Evolutionary conservation across 257 asterid species (phyloP).

Genomic region (Lycium ferocissimum): DNA sequence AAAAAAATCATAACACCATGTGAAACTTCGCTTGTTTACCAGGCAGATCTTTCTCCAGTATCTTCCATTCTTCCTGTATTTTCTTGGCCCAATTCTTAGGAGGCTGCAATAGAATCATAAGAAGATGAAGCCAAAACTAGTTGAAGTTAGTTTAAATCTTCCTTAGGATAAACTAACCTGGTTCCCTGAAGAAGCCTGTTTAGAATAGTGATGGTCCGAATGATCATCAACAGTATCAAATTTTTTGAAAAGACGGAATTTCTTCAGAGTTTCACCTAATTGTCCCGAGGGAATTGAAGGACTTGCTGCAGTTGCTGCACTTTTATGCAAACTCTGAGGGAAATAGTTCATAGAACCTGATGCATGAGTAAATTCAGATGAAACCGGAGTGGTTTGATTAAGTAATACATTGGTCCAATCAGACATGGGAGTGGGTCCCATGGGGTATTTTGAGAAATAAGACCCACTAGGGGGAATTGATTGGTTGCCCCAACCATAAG

Average conservation of each 20-base stretch:
- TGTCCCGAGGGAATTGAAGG: conserved; percentile 33
- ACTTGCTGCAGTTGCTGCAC: conserved; percentile 45
- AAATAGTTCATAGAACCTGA: conserved; percentile 35
- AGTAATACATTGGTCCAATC: conserved; percentile 39
- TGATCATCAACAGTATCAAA: conserved; percentile 79
- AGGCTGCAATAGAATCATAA: conserved; percentile 49
- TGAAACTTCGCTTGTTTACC: conserved; percentile 47
- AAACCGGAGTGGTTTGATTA: conserved; percentile 31
- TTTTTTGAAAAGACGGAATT: conserved; percentile 57
- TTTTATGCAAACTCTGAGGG: conserved; percentile 35
- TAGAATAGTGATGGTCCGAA: conserved; percentile 67
- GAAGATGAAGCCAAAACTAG: conserved; percentile 17
- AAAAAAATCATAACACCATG: neutral
- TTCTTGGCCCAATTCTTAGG: conserved; percentile 81
- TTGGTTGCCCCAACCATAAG: conserved; percentile 28
- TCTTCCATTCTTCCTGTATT: conserved; percentile 95
- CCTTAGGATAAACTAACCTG: conserved; percentile 47
- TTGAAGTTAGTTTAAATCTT: neutral
- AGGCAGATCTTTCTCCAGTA: conserved; percentile 85
- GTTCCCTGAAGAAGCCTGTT: conserved; percentile 44
- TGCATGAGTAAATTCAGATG: neutral
- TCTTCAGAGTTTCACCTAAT: conserved; percentile 54
- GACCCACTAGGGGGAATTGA: neutral
- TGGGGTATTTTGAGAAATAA: conserved; percentile 26
- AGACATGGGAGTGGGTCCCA: conserved; percentile 30